These are phyloP conservation scores for Didymella segeticola DNA, from an alignment of 2,329 filamentous ascomycete genomes.

Conservation along the genomic window DNA sequence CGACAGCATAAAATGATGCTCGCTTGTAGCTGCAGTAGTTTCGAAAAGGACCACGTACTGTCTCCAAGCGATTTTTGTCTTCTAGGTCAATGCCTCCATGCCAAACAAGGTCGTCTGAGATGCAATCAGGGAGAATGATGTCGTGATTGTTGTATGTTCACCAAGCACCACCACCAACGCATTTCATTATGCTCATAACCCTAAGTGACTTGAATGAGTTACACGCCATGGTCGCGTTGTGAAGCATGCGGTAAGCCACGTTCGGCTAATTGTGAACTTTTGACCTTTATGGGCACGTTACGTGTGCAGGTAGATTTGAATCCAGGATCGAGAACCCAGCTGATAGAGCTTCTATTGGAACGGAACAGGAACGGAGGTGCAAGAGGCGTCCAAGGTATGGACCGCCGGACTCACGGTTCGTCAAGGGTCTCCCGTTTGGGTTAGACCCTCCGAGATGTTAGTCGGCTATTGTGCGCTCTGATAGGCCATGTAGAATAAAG, in stretches of 20 bases:
- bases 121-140: neutral
- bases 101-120: neutral
- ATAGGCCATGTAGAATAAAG: constrained; percentile 33
- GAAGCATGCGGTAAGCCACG: constrained; percentile 19
- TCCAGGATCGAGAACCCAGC: neutral
- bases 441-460: constrained; percentile 26
- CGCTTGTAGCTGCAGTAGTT: neutral
- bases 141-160: neutral
- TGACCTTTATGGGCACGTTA: neutral
- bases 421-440: constrained; percentile 35
- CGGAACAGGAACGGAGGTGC: constrained; percentile 22
- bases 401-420: constrained; percentile 36
- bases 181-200: constrained; percentile 18
- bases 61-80: neutral
- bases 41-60: neutral
- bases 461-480: constrained; percentile 30
- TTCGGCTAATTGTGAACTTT: constrained; percentile 20
- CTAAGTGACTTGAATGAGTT: constrained; percentile 15
- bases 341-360: neutral
- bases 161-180: constrained; percentile 2
- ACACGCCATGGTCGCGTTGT: constrained; percentile 23
- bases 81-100: neutral
- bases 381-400: constrained; percentile 33
- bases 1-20: neutral
- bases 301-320: neutral